Conservation (phyloP, 345 rosid species). For the Gossypium stocksii region DNA sequence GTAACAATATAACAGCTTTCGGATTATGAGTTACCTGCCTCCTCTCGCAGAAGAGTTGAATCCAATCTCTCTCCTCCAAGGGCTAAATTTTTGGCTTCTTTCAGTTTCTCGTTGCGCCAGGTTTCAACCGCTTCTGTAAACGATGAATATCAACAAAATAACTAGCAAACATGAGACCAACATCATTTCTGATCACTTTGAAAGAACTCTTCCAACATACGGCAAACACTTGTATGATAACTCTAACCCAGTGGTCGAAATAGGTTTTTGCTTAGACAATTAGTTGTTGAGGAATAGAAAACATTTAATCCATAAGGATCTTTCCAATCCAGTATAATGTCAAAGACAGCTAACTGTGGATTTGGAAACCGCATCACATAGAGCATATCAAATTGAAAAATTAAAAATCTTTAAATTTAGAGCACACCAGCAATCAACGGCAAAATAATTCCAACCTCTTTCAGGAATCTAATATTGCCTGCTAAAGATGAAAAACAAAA, state of each 20-base stretch:
- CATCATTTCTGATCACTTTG: neutral
- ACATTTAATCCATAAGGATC: neutral
- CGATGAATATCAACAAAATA: conserved; percentile 23
- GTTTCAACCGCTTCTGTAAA: conserved; percentile 71
- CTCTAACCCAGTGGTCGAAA: neutral
- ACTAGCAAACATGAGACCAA: conserved; percentile 6
- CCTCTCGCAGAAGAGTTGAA: conserved; percentile 51
- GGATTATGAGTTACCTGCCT: conserved; percentile 55
- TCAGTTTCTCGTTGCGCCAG: conserved; percentile 81
- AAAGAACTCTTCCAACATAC: neutral
- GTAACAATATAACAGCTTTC: conserved; percentile 6
- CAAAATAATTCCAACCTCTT: neutral
- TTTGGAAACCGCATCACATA: neutral
- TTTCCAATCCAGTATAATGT: neutral
- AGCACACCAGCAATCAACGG: neutral
- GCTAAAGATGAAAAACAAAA: neutral
- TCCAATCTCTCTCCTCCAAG: conserved; percentile 37
- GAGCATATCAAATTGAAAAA: neutral
- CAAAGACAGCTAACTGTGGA: neutral
- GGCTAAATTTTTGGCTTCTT: conserved; percentile 54
- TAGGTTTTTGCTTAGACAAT: neutral
- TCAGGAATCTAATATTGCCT: neutral
- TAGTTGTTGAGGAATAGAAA: conserved; percentile 1
- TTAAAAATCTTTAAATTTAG: neutral
- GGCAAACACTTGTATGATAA: neutral